These are phyloP conservation scores for Aristolochia contorta DNA, from an alignment of 164 flowering plant species.

Conservation along the genomic window DNA sequence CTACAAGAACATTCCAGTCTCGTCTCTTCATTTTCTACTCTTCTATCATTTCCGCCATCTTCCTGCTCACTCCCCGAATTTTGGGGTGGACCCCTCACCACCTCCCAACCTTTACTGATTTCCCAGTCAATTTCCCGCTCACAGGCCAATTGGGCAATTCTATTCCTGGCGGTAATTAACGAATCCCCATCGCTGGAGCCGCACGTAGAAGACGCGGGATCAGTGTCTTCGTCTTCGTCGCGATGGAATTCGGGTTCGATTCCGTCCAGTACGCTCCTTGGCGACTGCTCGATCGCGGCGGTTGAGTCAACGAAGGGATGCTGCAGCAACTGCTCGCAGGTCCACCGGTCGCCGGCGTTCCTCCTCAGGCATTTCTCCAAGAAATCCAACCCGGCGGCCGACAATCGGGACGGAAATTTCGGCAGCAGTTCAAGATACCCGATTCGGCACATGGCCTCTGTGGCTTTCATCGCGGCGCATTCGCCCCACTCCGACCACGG, in stretches of 20 bases:
- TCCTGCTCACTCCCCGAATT: slow-evolving; percentile 6
- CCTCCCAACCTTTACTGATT: slow-evolving; percentile 50
- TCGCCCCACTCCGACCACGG: slow-evolving; percentile 38
- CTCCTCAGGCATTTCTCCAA: slow-evolving; percentile 40
- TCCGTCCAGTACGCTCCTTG: slow-evolving; percentile 51
- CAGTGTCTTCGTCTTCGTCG: slow-evolving; percentile 17
- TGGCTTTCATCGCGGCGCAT: slow-evolving; percentile 10
- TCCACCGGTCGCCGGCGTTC: slow-evolving; percentile 43
- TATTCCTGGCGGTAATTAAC: slow-evolving; percentile 16
- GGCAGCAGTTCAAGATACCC: slow-evolving; percentile 46
- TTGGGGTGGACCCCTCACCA: slow-evolving; percentile 18
- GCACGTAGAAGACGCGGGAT: not conserved
- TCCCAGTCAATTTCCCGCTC: slow-evolving; percentile 41
- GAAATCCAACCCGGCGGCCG: slow-evolving; percentile 46
- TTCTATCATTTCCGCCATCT: not conserved
- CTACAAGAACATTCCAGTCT: slow-evolving; percentile 17
- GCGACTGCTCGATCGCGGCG: slow-evolving; percentile 19
- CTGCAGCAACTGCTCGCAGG: slow-evolving; percentile 38
- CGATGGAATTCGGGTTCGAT: slow-evolving; percentile 19
- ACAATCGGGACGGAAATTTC: slow-evolving; percentile 29
- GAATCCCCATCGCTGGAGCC: not conserved
- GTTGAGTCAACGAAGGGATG: slow-evolving; percentile 40
- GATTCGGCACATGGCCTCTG: slow-evolving; percentile 25
- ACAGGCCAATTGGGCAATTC: slow-evolving; percentile 36
- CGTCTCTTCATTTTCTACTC: slow-evolving; percentile 12